phyloP scores from a whole-genome alignment of 148 eudicot genomes.

The Simmondsia chinensis region DNA sequence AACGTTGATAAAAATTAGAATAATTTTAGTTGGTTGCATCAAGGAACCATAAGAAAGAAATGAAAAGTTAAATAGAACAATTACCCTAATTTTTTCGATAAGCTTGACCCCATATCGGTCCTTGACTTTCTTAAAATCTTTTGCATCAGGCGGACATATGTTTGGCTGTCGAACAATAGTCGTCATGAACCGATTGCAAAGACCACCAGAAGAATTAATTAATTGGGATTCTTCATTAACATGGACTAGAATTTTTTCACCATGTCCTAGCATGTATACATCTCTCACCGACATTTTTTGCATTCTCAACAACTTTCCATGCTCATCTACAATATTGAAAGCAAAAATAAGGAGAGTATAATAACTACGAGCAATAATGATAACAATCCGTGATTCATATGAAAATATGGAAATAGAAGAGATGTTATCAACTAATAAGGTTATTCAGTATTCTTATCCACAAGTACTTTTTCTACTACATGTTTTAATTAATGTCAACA shows the following conservation, averaged over 20 bases:
- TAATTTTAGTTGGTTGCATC: too few species aligned
- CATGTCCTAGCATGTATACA: background rate
- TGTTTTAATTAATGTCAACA: too few species aligned
- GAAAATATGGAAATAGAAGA: too few species aligned
- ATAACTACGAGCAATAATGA: too few species aligned
- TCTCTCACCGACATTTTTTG: background rate
- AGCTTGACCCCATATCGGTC: background rate
- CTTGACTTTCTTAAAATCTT: background rate
- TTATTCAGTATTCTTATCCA: too few species aligned
- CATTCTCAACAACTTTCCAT: too few species aligned
- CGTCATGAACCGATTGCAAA: constrained; percentile 2
- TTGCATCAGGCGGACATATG: background rate
- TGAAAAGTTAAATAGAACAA: background rate
- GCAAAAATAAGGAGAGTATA: too few species aligned
- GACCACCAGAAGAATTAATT: background rate
- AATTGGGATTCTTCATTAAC: background rate
- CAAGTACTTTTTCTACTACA: background rate
- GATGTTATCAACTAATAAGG: too few species aligned
- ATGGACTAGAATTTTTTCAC: constrained; percentile 1
- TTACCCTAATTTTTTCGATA: background rate
- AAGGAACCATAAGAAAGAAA: too few species aligned
- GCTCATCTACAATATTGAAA: too few species aligned
- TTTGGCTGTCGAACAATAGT: background rate
- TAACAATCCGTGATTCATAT: too few species aligned
- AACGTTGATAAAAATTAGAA: too few species aligned